Evolutionary conservation across 805 yeast species (phyloP), one percentile per base, ranked within the genome.

Genomic region (Starmerella gropengiesseri): DNA sequence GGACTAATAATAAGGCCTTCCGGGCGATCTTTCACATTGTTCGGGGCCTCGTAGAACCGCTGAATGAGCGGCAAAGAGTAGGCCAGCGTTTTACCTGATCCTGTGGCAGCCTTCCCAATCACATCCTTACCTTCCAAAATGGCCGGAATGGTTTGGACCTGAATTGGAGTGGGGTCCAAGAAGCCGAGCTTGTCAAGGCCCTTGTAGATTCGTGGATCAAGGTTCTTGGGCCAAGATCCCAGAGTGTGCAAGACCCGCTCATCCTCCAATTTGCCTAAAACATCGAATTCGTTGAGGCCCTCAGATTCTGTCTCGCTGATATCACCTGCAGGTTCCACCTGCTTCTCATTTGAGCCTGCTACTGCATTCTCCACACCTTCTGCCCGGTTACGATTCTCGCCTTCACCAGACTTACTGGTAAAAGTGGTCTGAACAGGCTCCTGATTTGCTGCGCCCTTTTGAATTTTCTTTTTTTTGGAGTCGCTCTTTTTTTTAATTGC

Each of bases 1-100:
- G 99, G 99, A 0, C 95, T 81, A 56, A 91, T 81, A 22, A 91
- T 73, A 11, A 91, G 66, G 4, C 86, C 97, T 32, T 37, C 51
- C 2, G 50, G 53, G 6, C 52, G 31, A 14, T 20, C 18, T 8
- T n/a, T 25, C 11, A 13, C 26, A 1, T 13, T 27, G 33, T 32
- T 43, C 13, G 47, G 48, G 60, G 59, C 13, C 52, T 35, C 30
- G 19, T 44, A 16, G 76, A 53, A 45, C 74, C 71, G 46, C 69
- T 89, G 95, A 47, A 91, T 60, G 22, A 93, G 78, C 8, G 98
- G 96, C 21, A 91, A 74, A 35, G 95, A 95, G 60, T 84, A 91
- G 0, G 98, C 99, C 45, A 87, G 66, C 0, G 98, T 91, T 59
- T 91, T 91, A 69, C 98, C 98, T 1, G 95, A 83, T 60, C 98